phyloP scores from a whole-genome alignment of 345 rosid species.

The Trapa incisa region DNA sequence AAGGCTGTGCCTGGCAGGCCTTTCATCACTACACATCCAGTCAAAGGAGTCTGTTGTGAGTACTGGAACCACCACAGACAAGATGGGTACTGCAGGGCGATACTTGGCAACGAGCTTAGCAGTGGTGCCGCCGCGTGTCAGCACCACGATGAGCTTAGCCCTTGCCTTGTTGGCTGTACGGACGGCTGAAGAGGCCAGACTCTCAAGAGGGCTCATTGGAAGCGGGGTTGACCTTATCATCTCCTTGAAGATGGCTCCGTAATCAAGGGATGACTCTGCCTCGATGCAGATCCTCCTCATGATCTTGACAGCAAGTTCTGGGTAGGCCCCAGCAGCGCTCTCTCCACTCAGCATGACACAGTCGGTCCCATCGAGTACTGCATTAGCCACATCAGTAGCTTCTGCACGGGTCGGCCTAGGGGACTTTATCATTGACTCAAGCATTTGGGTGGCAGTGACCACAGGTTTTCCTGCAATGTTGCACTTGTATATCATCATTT shows the following conservation, averaged over 20 bases:
- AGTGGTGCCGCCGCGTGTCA: constrained; percentile 15
- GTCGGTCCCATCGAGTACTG: constrained; percentile 15
- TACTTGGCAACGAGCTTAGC: constrained; percentile 18
- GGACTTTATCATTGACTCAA: constrained; percentile 18
- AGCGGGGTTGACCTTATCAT: constrained; percentile 15
- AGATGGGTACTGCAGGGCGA: constrained; percentile 15
- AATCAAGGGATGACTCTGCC: constrained; percentile 17
- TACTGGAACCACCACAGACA: constrained; percentile 14
- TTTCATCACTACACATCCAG: constrained; percentile 14
- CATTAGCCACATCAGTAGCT: constrained; percentile 17
- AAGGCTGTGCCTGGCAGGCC: constrained; percentile 16
- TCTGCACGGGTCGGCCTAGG: constrained; percentile 16
- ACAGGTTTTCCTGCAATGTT: constrained; percentile 14
- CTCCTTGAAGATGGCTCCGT: constrained; percentile 13
- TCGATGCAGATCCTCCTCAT: constrained; percentile 16
- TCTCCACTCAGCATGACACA: constrained; percentile 17
- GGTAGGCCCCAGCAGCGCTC: constrained; percentile 19
- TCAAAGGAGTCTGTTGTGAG: constrained; percentile 13
- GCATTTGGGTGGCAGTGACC: constrained; percentile 18
- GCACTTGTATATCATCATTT: constrained; percentile 21
- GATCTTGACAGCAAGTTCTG: constrained; percentile 15
- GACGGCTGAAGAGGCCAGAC: constrained; percentile 14
- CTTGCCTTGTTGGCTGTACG: constrained; percentile 15
- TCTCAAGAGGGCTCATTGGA: constrained; percentile 16
- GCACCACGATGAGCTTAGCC: constrained; percentile 14